A percentile compares a stretch with the other conserved stretches of the same genome.
phyloP scores from a whole-genome alignment of 805 yeast species.

The Saccharomycopsis oosterbeekiorum region DNA sequence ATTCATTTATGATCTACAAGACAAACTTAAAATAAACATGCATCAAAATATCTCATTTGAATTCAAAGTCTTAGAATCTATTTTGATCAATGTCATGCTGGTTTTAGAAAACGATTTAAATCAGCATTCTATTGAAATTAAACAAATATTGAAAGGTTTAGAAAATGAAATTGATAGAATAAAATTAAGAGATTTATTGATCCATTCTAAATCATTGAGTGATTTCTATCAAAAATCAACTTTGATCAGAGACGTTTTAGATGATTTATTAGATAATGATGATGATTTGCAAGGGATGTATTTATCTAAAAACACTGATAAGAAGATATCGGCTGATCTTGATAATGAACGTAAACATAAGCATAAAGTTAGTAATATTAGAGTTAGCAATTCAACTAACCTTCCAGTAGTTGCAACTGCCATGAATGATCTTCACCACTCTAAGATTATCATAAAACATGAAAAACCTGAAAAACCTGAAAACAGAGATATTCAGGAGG shows the following conservation, averaged over 20 bases:
- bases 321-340: slow-evolving; percentile 30
- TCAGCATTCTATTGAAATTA: slow-evolving; percentile 67
- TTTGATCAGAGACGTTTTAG: slow-evolving; percentile 72
- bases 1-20: slow-evolving; percentile 70
- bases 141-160: slow-evolving; percentile 62
- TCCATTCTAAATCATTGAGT: slow-evolving; percentile 76
- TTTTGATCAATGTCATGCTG: slow-evolving; percentile 68
- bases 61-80: slow-evolving; percentile 81
- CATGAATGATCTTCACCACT: not conserved
- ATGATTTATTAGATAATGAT: slow-evolving; percentile 79
- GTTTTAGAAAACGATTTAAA: slow-evolving; percentile 81
- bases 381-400: not conserved
- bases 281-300: slow-evolving; percentile 78
- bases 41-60: slow-evolving; percentile 66
- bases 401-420: not conserved
- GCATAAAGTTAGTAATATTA: not conserved
- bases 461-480: slow-evolving; percentile 13
- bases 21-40: slow-evolving; percentile 20
- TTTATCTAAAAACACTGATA: slow-evolving; percentile 32
- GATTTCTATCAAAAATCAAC: slow-evolving; percentile 79
- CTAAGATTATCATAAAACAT: not conserved
- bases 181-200: slow-evolving; percentile 64
- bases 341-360: not conserved
- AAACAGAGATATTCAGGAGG: slow-evolving; percentile 56
- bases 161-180: slow-evolving; percentile 77